Base-by-base conservation (phyloP, 768 basidiomycete species). In the Imleria badia region DNA sequence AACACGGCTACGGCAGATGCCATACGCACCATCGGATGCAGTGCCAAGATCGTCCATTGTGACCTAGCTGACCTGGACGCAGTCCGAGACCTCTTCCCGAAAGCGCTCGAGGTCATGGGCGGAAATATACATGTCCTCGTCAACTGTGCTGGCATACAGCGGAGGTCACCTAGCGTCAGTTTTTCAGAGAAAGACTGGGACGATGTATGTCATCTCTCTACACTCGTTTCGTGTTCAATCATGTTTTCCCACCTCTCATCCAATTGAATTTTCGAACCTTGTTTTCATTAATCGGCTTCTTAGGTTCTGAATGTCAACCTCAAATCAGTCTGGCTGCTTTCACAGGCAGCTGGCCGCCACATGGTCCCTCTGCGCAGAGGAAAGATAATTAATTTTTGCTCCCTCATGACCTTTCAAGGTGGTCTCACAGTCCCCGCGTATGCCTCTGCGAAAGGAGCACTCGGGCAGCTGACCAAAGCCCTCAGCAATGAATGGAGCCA, bases 401-500 rank as follows among this genome's bases (percentile, higher is more conserved):
- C 80, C 45, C 72, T 82, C 38, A 59, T 80, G 48, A 77, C 74
- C 30, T 78, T 74, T 58, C 74, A 82, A 65, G 82, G 81, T 44
- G 87, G 87, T 42, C 52, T 87, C 48, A 87, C 84, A 14, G 81
- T 96, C 38, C 92, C 94, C 19, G 94, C 94, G 12, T 96, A 96
- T 66, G 91, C 94, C 3, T 85, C 94, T 5, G 89, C 94, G 10
- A 96, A 95, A 69, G 92, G 92, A 52, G 91, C 90, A 19, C 76
- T 92, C 31, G 89, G 89, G 11, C 87, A 88, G 66, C 76, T 92
- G 62, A 91, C 92, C 26, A 94, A 94, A 73, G 88, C 93, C 3
- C 82, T 96, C 64, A 86, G 87, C 63, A 97, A 97, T 71, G 94
- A 96, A 70, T 97, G 94, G 94, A 88, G 89, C 56, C 79, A 81